Evolutionary conservation across 2,329 filamentous ascomycete species (phyloP), one percentile per base, ranked within the genome.

Genomic region (Sphaceloma murrayae): DNA sequence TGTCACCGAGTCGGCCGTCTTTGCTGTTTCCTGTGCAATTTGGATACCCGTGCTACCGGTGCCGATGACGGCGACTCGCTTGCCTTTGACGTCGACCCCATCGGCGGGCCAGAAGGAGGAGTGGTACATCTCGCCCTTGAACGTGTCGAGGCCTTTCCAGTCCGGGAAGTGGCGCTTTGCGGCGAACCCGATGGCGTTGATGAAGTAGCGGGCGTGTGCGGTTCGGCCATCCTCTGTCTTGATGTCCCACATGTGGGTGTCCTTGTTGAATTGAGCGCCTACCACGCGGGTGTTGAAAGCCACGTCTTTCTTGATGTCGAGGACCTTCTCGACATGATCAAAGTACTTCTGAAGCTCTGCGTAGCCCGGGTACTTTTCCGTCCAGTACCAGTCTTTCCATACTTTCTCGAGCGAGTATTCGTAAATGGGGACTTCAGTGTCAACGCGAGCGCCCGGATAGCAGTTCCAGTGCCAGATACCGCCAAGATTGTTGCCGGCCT

Each of bases 281-380:
- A 69, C 59, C 2, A 78, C 74, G 8, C 70, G 66, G 0, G 72
- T 74, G 45, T 75, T 69, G 56, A 77, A 78, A 1, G 68, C 62
- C 10, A 66, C 67, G 48, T 78, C 74, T 52, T 77, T 77, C 54
- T 68, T 73, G 26, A 80, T 59, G 16, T 68, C 60, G 8, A 77
- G 54, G 1, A 72, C 66, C 33, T 72, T 68, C 43, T 78, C 76
- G n/a, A 78, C 70, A 32, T 78, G 72, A 13, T 74, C 67, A 52
- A 80, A 80, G 55, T 80, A 80, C 2, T 56, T 55, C 9, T 70
- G 65, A 1, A 80, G 62, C 33, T 80, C 59, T 11, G 49, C 27
- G 32, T 54, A 53, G 19, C 51, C 56, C 1, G 59, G 56, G 39
- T 57, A 61, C 13, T 55, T 54, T 43, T 60, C 51, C 4, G 49